Base-by-base conservation (phyloP, 1,284 basidiomycete species). In the Ceratobasidium sp. region DNA sequence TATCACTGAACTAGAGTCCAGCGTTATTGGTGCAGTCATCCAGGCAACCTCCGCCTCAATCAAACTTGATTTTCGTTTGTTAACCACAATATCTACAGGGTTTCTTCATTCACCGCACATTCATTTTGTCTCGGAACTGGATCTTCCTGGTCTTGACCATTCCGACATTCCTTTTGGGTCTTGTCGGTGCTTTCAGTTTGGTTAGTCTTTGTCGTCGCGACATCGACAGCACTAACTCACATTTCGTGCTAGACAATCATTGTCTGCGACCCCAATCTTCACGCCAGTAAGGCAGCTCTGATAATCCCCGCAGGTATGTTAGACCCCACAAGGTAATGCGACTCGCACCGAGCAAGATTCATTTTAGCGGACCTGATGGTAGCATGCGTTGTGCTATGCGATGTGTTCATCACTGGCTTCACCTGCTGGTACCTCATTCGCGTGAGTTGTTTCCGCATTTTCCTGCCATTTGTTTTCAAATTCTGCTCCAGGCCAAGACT, bases 51-150 rank as follows among this genome's bases (percentile, higher is more conserved):
- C 16, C 38, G 5, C 18, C 35, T 4, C 54, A 7, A 18, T 30
- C 54, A 26, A 4, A 35, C 28, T 23, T 44, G 8, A 38, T 63
- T 46, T 13, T 62, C 38, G 57, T 26, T 26, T 18, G 28, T 23
- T 50, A 44, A 55, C 30, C n/a, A 43, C 32, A 16, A 1, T 43
- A 18, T 58, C 54, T 55, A 38, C 59, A 67, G 64, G 64, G 14
- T 5, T 67, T 67, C 50, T 67, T 67, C 18, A 67, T 67, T 26
- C 64, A 67, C 18, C 49, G 64, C 38, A 67, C 64, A 26, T 67
- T 67, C 50, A 49, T 67, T 54, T 26, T 67, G 13, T 67, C 64
- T 28, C 64, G 64, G 13, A 67, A 55, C 64, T 67, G 64, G 64
- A 16, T 67, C 14, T 67, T 67, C 38, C 23, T 67, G 50, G 50